A percentile compares a stretch with the other conserved stretches of the same genome.
Evolutionary conservation across 164 flowering plant genomes (phyloP).

Genomic region (Saururus chinensis): DNA sequence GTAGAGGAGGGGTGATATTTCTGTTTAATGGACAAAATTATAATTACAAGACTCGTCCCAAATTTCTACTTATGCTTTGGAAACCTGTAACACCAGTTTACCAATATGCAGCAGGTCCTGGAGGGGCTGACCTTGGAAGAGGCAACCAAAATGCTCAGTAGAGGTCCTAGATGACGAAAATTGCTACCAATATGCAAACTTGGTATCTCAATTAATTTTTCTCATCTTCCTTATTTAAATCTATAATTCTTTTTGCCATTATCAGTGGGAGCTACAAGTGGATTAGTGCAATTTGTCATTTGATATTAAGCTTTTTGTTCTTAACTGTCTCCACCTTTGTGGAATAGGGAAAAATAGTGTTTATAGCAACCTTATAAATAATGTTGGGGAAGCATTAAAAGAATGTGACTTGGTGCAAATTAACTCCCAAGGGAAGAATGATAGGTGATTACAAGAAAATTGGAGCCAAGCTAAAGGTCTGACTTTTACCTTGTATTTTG

Average conservation of each 20-base stretch:
- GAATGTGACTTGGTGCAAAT: constrained; percentile 81
- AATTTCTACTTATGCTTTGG: constrained; percentile 92
- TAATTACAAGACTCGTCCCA: constrained; percentile 65
- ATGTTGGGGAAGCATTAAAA: constrained; percentile 88
- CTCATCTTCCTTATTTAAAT: background rate
- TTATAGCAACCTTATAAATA: constrained; percentile 41
- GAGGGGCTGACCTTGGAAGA: constrained; percentile 74
- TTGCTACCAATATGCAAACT: constrained; percentile 80
- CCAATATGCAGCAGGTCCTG: constrained; percentile 56
- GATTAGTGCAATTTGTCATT: background rate
- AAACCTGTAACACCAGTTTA: constrained; percentile 81
- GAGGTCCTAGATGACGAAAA: constrained; percentile 48
- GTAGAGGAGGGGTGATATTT: constrained; percentile 63
- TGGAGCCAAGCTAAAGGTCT: constrained; percentile 84
- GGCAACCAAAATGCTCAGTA: constrained; percentile 69
- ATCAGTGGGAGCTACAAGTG: background rate
- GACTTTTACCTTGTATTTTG: background rate
- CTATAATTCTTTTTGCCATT: background rate
- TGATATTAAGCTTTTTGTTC: background rate
- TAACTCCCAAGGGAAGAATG: constrained; percentile 70
- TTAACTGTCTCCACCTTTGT: background rate
- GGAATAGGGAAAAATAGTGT: constrained; percentile 66
- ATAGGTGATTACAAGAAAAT: constrained; percentile 72
- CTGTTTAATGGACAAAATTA: constrained; percentile 95
- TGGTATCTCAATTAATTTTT: constrained; percentile 27